Evolutionary conservation across 2,329 filamentous ascomycete genomes (phyloP), one percentile per base, ranked within the genome.

Genomic region (Fusarium sp.): DNA sequence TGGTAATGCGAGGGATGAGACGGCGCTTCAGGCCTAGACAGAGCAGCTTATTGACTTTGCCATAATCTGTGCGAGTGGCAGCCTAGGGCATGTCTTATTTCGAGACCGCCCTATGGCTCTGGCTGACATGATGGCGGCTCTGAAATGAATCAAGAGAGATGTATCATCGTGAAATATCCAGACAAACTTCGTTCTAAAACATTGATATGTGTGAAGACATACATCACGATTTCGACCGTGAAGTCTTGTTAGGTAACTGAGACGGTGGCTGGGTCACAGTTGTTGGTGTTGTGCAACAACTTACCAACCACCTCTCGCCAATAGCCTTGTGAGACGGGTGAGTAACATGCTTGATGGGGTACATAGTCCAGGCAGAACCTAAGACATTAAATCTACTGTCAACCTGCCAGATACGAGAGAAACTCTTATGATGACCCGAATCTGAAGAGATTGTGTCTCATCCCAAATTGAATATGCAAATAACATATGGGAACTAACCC

Each of bases 1-100:
- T 55, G 83, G 84, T 72, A 85, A 82, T 11, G 83, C 82, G 20
- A 81, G 87, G 69, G 86, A 90, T 71, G 86, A 89, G 56, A 75
- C 79, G 53, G 86, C 86, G n/a, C 74, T 90, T 66, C 88, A 90
- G 77, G 86, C 80, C 19, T 88, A 72, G 61, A 55, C 24, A 32
- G 28, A 22, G 7, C 14, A 10, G 37, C 9, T 26, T 26, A n/a
- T 11, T 33, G 28, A 30, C 10, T 30, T 30, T 30, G 28, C 5
- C 26, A 26, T 35, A 11, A 7, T 6, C 20, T 39, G 7, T 20
- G n/a, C 28, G 10, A 17, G 41, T 26, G 40, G 43, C 35, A 45
- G 51, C 57, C 50, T 50, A 11, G 26, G 35, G 33, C 32, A 20
- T 40, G 40, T 49, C 30, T 65, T 19, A 39, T 17, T 30, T 28